phyloP scores from a whole-genome alignment of 140 eudicot genomes.

The Artemisia princeps region DNA sequence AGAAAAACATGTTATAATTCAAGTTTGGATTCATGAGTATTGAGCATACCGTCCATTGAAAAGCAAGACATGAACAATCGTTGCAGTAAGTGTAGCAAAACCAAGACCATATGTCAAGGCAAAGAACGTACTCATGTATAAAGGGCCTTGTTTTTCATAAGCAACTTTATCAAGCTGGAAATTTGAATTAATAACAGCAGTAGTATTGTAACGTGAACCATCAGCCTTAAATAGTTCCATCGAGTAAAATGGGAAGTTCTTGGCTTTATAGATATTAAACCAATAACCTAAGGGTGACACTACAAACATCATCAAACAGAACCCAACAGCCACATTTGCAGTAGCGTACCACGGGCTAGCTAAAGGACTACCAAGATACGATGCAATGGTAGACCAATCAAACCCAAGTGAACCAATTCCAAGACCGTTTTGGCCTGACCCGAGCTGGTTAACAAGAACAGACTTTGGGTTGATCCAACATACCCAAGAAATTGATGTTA shows the following conservation, averaged over 20 bases:
- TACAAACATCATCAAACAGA: conserved; percentile 42
- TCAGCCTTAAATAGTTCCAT: conserved; percentile 29
- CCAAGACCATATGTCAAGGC: conserved; percentile 63
- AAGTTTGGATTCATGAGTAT: neutral
- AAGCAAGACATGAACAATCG: conserved; percentile 47
- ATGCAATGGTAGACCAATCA: conserved; percentile 57
- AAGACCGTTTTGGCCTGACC: conserved; percentile 50
- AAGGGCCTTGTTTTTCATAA: conserved; percentile 35
- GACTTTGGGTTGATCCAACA: conserved; percentile 57
- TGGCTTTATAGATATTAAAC: conserved; percentile 39
- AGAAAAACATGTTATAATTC: neutral
- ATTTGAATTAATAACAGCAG: conserved; percentile 30
- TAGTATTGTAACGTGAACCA: conserved; percentile 40
- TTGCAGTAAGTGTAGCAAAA: conserved; percentile 55
- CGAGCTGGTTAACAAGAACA: conserved; percentile 42
- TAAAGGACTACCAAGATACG: conserved; percentile 55
- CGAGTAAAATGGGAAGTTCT: conserved; percentile 52
- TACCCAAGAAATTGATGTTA: conserved; percentile 47
- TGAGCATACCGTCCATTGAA: conserved; percentile 45
- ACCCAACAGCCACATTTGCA: conserved; percentile 44
- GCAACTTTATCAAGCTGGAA: conserved; percentile 48
- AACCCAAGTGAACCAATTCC: conserved; percentile 52
- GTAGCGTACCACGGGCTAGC: conserved; percentile 68
- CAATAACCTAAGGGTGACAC: conserved; percentile 45
- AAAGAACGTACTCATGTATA: conserved; percentile 45